Conservation (phyloP, 306 rosid genomes). For the Pterocarpus macrocarpus region DNA sequence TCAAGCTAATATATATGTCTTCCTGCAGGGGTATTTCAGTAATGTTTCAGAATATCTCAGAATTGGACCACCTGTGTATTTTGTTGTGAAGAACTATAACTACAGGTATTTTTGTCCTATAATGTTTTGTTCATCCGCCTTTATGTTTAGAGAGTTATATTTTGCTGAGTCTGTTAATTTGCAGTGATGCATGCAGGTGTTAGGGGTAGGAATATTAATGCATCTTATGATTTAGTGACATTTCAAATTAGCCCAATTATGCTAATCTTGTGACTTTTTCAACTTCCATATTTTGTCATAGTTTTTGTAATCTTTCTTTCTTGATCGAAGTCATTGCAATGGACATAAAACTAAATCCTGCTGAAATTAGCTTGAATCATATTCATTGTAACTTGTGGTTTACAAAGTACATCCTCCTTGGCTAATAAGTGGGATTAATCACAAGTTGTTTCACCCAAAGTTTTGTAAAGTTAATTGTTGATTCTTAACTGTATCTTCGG, state of each 20-base stretch:
- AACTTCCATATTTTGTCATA: constrained; percentile 13
- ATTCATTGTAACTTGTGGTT: constrained; percentile 24
- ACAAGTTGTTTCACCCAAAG: constrained; percentile 26
- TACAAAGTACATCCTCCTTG: constrained; percentile 27
- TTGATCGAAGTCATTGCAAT: background rate
- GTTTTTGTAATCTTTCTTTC: constrained; percentile 6
- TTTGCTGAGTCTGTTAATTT: constrained; percentile 1
- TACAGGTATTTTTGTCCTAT: constrained; percentile 70
- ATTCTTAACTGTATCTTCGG: constrained; percentile 30
- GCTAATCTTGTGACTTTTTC: background rate
- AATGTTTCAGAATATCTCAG: constrained; percentile 88
- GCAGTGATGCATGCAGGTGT: constrained; percentile 28
- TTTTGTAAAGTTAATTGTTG: constrained; percentile 12
- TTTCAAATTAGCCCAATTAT: background rate
- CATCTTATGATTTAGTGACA: constrained; percentile 23
- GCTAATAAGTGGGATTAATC: constrained; percentile 21
- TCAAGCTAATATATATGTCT: constrained; percentile 41
- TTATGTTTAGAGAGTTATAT: constrained; percentile 24
- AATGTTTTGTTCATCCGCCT: constrained; percentile 22
- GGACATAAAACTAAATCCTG: constrained; percentile 5
- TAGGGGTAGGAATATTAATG: constrained; percentile 37
- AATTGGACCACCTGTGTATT: constrained; percentile 96
- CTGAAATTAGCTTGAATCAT: constrained; percentile 20
- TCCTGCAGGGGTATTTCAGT: constrained; percentile 91
- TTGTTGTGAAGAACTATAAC: constrained; percentile 93